Percentiles rank a stretch among this genome's conserved stretches.
phyloP scores from a whole-genome alignment of 768 basidiomycete species.

The Pseudohyphozyma bogoriensis region DNA sequence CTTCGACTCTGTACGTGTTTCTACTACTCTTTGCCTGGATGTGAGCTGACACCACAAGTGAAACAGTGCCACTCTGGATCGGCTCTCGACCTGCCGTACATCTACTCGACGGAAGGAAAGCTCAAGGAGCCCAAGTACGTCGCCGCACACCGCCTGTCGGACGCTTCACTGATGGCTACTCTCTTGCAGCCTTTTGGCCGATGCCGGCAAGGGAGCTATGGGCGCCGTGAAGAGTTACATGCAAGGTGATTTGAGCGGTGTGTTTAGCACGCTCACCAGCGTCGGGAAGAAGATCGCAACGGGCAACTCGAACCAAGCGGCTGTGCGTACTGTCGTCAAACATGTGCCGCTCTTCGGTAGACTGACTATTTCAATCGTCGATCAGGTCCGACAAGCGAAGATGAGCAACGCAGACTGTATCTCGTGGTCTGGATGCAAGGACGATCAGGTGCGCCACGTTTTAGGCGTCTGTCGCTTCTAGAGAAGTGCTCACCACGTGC shows the following conservation, averaged over 20 bases:
- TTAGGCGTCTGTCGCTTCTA: no score
- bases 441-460: slow-evolving; percentile 39
- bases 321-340: slow-evolving; percentile 46
- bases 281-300: slow-evolving; percentile 68
- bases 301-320: slow-evolving; percentile 51
- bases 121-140: slow-evolving; percentile 33
- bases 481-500: neutral
- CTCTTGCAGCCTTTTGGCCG: slow-evolving; percentile 43
- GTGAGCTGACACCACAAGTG: neutral
- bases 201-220: slow-evolving; percentile 79
- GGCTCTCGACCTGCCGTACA: slow-evolving; percentile 51
- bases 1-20: neutral
- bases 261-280: slow-evolving; percentile 61
- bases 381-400: no score
- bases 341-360: no score
- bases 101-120: slow-evolving; percentile 33
- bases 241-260: slow-evolving; percentile 67
- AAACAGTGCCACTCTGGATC: slow-evolving; percentile 83
- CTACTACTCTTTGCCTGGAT: neutral
- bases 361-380: no score
- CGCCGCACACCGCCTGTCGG: no score
- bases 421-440: slow-evolving; percentile 38
- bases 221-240: slow-evolving; percentile 66
- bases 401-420: slow-evolving; percentile 80
- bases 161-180: neutral